Conservation (phyloP, 495 filamentous ascomycete species). For the Schizothecium vesticola region DNA sequence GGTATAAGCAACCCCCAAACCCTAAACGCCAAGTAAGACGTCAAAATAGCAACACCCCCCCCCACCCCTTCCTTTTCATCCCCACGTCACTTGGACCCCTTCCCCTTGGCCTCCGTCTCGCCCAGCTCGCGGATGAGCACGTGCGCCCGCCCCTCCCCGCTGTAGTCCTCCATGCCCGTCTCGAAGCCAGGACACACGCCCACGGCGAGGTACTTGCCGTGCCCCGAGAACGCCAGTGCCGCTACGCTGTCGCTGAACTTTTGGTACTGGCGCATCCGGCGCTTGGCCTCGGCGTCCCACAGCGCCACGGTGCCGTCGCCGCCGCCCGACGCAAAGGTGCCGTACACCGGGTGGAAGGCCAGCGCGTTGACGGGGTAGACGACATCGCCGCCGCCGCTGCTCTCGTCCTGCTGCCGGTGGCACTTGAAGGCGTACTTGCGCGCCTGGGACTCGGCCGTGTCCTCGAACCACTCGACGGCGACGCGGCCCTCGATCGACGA, state of each 20-base stretch:
- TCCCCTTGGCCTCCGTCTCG: conserved; percentile 84
- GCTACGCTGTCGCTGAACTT: conserved; percentile 73
- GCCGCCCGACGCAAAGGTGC: conserved; percentile 88
- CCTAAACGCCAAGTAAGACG: not conserved
- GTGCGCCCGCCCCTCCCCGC: conserved; percentile 62
- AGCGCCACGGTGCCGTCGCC: conserved; percentile 92
- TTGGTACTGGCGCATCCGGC: conserved; percentile 85
- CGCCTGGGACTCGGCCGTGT: conserved; percentile 72
- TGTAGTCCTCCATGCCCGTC: conserved; percentile 75
- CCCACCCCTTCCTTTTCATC: not conserved
- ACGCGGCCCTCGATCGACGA: conserved; percentile 88
- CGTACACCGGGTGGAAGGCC: conserved; percentile 83
- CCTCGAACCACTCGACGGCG: conserved; percentile 96
- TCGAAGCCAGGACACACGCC: conserved; percentile 88
- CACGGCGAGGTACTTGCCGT: conserved; percentile 80
- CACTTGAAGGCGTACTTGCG: conserved; percentile 99
- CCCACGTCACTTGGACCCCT: conserved; percentile 52
- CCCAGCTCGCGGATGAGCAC: conserved; percentile 76
- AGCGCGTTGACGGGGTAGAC: conserved; percentile 95
- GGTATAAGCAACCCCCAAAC: not conserved
- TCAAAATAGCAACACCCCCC: not conserved
- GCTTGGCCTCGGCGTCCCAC: conserved; percentile 91
- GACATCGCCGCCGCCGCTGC: conserved; percentile 69
- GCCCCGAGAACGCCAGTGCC: conserved; percentile 65
- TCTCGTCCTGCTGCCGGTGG: conserved; percentile 64